A percentile compares a stretch with the other conserved stretches of the same genome.
Evolutionary conservation across 2,329 filamentous ascomycete genomes (phyloP).

Genomic region (Fusarium burgessii): DNA sequence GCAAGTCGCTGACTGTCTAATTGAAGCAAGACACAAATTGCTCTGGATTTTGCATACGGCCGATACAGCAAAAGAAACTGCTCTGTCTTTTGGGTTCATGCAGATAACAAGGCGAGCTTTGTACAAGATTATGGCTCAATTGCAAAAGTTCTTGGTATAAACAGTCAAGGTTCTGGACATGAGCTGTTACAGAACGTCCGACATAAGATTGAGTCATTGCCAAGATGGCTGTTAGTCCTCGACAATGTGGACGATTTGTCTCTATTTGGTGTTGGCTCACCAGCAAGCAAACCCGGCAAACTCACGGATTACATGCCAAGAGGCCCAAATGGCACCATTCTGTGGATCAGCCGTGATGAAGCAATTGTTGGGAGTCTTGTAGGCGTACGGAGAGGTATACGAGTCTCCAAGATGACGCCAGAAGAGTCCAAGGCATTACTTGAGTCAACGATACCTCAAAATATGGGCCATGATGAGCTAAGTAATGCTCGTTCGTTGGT

Average conservation of each 20-base stretch:
- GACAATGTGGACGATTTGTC: constrained; percentile 51
- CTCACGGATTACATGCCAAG: constrained; percentile 45
- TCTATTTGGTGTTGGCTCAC: constrained; percentile 43
- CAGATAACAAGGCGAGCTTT: constrained; percentile 50
- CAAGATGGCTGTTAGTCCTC: constrained; percentile 49
- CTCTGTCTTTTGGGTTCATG: constrained; percentile 55
- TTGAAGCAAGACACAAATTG: constrained; percentile 54
- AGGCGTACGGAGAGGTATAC: constrained; percentile 32
- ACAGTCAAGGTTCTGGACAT: constrained; percentile 28
- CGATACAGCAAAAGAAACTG: constrained; percentile 37
- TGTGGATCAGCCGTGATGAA: constrained; percentile 52
- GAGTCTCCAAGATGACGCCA: constrained; percentile 40
- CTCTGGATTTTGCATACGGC: constrained; percentile 51
- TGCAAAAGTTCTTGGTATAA: constrained; percentile 43
- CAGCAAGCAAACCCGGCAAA: not conserved
- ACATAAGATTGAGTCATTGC: constrained; percentile 25
- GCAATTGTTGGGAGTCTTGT: constrained; percentile 46
- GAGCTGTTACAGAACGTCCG: constrained; percentile 39
- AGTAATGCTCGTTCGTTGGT: constrained; percentile 28
- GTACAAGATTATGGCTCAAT: constrained; percentile 49
- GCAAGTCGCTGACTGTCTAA: not conserved
- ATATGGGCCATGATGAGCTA: not conserved
- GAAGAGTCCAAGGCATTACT: constrained; percentile 33
- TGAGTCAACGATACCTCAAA: not conserved
- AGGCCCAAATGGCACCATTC: constrained; percentile 41